Percentiles rank a stretch among this genome's conserved stretches.
These are phyloP conservation scores for Begonia peltatifolia DNA, from an alignment of 306 rosid genomes.

Conservation along the genomic window DNA sequence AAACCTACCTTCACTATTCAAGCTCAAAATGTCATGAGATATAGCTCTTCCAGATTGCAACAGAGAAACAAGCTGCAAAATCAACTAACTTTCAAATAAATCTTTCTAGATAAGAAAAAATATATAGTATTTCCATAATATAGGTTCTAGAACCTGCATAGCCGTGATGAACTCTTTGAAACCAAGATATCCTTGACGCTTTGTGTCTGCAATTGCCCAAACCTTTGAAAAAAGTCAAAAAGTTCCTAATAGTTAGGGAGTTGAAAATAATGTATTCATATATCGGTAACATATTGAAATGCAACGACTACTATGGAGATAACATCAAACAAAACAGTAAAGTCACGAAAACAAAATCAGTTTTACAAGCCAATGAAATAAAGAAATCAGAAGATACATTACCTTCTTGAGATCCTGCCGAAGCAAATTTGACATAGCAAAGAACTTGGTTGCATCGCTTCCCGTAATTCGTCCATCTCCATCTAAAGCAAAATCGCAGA, in stretches of 20 bases:
- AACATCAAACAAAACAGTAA: background rate
- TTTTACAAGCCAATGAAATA: background rate
- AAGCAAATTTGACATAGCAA: conserved; percentile 55
- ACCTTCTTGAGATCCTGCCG: conserved; percentile 86
- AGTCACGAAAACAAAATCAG: background rate
- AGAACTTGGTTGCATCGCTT: conserved; percentile 61
- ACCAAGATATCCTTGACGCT: conserved; percentile 88
- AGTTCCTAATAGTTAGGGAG: no score
- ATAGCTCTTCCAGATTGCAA: conserved; percentile 38
- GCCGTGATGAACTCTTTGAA: conserved; percentile 63
- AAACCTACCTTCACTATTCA: conserved; percentile 23
- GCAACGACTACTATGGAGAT: background rate
- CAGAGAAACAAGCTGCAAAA: conserved; percentile 31
- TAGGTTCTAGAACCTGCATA: conserved; percentile 42
- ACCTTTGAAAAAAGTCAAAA: conserved; percentile 30
- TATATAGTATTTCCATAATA: background rate
- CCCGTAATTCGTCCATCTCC: conserved; percentile 85
- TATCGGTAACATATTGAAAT: no score
- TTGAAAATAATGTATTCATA: no score
- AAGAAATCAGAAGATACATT: conserved; percentile 1
- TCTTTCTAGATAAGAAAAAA: background rate
- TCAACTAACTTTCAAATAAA: background rate
- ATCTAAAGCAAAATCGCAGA: conserved; percentile 26
- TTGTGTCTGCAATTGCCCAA: conserved; percentile 88
- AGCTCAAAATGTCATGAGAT: conserved; percentile 26